Evolutionary conservation across 2,329 filamentous ascomycete species (phyloP).

Genomic region (Cucurbitaria berberidis): DNA sequence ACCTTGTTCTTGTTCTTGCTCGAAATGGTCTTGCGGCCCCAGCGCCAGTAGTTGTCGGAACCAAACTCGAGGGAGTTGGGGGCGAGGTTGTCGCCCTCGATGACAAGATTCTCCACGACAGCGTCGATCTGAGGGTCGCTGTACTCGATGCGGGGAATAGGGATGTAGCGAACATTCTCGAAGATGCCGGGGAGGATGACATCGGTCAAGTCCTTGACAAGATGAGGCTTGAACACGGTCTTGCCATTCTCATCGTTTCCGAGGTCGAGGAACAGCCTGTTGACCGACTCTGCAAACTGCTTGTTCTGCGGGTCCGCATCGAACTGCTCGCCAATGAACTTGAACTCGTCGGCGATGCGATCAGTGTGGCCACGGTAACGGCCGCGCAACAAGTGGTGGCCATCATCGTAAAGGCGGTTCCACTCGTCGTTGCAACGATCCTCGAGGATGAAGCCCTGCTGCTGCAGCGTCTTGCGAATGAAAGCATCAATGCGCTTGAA

Average conservation of each 20-base stretch:
- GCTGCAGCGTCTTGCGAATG: conserved; percentile 80
- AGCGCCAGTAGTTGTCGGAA: conserved; percentile 93
- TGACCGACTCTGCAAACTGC: conserved; percentile 74
- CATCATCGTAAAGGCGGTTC: conserved; percentile 83
- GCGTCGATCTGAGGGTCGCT: conserved; percentile 83
- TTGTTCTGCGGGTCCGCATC: conserved; percentile 87
- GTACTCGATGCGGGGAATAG: conserved; percentile 93
- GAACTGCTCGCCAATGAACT: conserved; percentile 88
- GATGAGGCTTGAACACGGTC: conserved; percentile 86
- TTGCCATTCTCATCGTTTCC: conserved; percentile 86
- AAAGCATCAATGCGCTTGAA: conserved; percentile 80
- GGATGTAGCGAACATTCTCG: conserved; percentile 86
- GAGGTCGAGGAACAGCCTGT: conserved; percentile 89
- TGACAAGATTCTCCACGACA: conserved; percentile 90
- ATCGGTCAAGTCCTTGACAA: conserved; percentile 85
- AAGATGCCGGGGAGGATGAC: conserved; percentile 84
- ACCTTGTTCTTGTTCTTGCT: conserved; percentile 84
- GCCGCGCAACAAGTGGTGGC: conserved; percentile 83
- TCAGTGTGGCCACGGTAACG: conserved; percentile 88
- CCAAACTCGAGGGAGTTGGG: conserved; percentile 89
- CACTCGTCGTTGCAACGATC: conserved; percentile 81
- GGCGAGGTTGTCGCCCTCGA: conserved; percentile 96
- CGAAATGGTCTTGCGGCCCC: conserved; percentile 85
- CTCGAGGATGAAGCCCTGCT: conserved; percentile 90
- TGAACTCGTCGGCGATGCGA: conserved; percentile 84